Conservation (phyloP, 2,329 filamentous ascomycete species). For the Colletotrichum plurivorum region DNA sequence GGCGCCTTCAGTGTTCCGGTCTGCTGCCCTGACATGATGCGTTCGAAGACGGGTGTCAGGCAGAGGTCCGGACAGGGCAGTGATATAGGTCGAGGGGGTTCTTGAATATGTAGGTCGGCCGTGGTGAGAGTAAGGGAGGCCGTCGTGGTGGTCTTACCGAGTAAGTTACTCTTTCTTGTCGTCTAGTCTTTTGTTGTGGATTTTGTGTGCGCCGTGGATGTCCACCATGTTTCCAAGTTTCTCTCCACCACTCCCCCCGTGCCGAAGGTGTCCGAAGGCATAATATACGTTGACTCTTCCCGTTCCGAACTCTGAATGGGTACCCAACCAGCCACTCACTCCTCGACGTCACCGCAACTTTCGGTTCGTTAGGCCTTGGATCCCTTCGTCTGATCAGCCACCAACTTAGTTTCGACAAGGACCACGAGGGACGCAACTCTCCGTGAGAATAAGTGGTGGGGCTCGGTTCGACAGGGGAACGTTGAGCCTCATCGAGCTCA, state of each 20-base stretch:
- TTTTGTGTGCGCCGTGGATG: background rate
- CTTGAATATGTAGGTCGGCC: slow-evolving; percentile 15
- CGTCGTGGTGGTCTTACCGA: background rate
- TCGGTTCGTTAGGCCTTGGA: slow-evolving; percentile 32
- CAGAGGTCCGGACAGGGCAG: slow-evolving; percentile 21
- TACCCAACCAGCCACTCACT: slow-evolving; percentile 24
- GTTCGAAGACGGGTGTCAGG: slow-evolving; percentile 18
- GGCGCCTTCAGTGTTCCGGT: slow-evolving; percentile 31
- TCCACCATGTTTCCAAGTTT: background rate
- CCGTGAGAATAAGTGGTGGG: slow-evolving; percentile 12
- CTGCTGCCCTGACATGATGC: slow-evolving; percentile 40
- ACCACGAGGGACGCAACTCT: background rate
- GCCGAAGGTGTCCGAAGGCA: slow-evolving; percentile 24
- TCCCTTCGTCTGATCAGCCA: slow-evolving; percentile 39
- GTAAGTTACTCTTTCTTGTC: slow-evolving; percentile 6
- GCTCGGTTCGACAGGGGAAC: slow-evolving; percentile 31
- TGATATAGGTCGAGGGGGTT: slow-evolving; percentile 16
- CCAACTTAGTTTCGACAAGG: slow-evolving; percentile 38
- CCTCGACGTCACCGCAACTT: slow-evolving; percentile 34
- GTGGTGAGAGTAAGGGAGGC: slow-evolving; percentile 10
- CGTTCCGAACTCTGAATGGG: slow-evolving; percentile 21
- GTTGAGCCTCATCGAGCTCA: slow-evolving; percentile 14
- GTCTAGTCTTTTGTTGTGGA: slow-evolving; percentile 19
- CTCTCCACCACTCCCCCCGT: no score
- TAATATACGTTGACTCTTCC: slow-evolving; percentile 25